Evolutionary conservation across 441 rosid species (phyloP).

Genomic region (Capsella rubella): DNA sequence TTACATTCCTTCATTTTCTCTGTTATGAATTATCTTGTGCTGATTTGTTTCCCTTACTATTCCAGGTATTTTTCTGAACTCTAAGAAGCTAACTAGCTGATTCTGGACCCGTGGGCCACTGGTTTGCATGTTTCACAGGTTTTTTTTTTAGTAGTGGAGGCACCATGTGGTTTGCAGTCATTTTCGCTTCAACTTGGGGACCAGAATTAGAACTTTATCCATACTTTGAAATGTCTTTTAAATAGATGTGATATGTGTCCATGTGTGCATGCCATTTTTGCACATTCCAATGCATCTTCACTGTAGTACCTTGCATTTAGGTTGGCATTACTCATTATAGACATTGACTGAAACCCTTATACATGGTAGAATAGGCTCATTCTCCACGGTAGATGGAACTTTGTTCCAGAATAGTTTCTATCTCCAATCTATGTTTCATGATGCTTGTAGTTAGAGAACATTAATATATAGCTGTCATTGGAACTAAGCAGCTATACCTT

Average conservation of each 20-base stretch:
- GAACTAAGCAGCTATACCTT: slow-evolving; percentile 13
- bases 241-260: slow-evolving; percentile 14
- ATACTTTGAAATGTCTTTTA: slow-evolving; percentile 2
- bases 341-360: neutral
- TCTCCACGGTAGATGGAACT: neutral
- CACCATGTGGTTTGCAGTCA: slow-evolving; percentile 43
- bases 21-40: slow-evolving; percentile 40
- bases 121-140: slow-evolving; percentile 97
- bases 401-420: neutral
- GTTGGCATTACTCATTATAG: slow-evolving; percentile 6
- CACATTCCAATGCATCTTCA: slow-evolving; percentile 13
- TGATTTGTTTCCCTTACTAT: slow-evolving; percentile 73
- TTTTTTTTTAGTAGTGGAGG: slow-evolving; percentile 51
- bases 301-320: slow-evolving; percentile 28
- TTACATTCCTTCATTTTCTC: neutral
- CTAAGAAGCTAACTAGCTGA: slow-evolving; percentile 97
- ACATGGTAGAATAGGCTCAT: slow-evolving; percentile 20
- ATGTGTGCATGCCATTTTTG: slow-evolving; percentile 9
- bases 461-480: neutral
- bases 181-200: slow-evolving; percentile 50
- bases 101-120: slow-evolving; percentile 89
- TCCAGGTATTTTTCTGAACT: slow-evolving; percentile 99
- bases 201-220: slow-evolving; percentile 30
- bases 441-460: slow-evolving; percentile 4
- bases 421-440: slow-evolving; percentile 7